A percentile compares a stretch with the other conserved stretches of the same genome.
Evolutionary conservation across 1,284 basidiomycete genomes (phyloP).

Genomic region (Moesziomyces sp.): DNA sequence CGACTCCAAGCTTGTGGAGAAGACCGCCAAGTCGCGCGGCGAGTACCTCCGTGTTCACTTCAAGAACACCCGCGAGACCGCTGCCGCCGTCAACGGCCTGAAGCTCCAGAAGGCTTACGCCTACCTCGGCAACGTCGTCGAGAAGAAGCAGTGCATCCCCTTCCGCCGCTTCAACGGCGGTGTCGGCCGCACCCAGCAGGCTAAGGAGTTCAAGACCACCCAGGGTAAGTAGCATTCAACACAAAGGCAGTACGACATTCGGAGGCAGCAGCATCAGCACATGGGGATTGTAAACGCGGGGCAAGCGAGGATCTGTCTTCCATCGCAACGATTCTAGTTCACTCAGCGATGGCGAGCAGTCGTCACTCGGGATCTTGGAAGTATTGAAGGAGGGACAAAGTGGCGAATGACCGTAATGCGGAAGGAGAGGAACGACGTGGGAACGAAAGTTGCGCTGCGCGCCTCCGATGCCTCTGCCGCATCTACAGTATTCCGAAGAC

Average conservation of each 20-base stretch:
- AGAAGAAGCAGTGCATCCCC: constrained; percentile 97
- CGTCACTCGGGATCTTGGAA: no score
- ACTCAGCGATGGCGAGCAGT: no score
- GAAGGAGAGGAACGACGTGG: no score
- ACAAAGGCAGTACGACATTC: neutral
- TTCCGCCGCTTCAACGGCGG: constrained; percentile 97
- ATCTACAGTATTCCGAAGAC: neutral
- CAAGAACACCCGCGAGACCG: constrained; percentile 93
- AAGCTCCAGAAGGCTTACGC: constrained; percentile 94
- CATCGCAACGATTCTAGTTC: no score
- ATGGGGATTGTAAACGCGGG: no score
- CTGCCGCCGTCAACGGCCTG: constrained; percentile 76
- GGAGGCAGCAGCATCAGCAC: no score
- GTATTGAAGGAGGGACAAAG: no score
- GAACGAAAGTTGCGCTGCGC: no score
- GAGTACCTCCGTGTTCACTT: constrained; percentile 99
- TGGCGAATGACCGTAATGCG: no score
- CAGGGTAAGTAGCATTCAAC: constrained; percentile 76
- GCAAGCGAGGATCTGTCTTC: no score
- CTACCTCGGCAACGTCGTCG: constrained; percentile 92
- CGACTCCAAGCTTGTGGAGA: constrained; percentile 66
- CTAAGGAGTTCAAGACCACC: constrained; percentile 95
- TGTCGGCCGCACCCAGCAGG: constrained; percentile 96
- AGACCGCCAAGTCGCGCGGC: constrained; percentile 76
- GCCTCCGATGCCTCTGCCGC: neutral